Base-by-base conservation (phyloP, 139 green algal species). In the Coelastrella sp. region DNA sequence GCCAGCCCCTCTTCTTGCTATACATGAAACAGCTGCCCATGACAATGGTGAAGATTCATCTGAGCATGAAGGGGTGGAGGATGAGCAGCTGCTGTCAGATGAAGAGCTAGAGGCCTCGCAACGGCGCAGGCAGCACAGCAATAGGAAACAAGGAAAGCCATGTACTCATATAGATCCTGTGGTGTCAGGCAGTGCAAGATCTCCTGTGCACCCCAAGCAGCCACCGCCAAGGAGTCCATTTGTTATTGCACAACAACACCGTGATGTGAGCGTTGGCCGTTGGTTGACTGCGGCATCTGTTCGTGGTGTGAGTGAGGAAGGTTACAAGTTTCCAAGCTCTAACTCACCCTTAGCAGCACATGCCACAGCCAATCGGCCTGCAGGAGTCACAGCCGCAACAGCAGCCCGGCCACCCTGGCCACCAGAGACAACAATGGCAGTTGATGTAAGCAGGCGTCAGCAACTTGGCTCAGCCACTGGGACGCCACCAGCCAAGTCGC, bases 41-140 rank as follows among this genome's bases (percentile, higher is more conserved):
- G 82, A 25, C 63, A 70, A 17, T 11, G 79, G 12, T 14, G 79
- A 11, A 27, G 27, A 27, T 65, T 15, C 7, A 5, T 59, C 20
- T 19, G 27, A 59, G 17, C 35, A 49, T 49, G 35, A 49, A 3
- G 35, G 35, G 35, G 25, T 27, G 19, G 58, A 72, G 15, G 81
- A 57, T 72, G 65, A 88, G 49, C 66, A 49, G 25, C 84, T 81
- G 27, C 49, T 80, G 35, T 79, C 66, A 24, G 84, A 88, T 22
- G 84, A 88, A 56, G 84, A 79, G 14, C 65, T n/a, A 22, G 84
- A 79, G 60, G 22, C 35, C 59, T 15, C 25, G 10, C 4, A 20
- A 25, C 17, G 27, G 15, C 56, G 22, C 56, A 59, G n/a, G 56
- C 70, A 79, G 57, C 25, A 7, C 84, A 72, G 20, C 84, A 81